Evolutionary conservation across 441 rosid genomes (phyloP), one percentile per base, ranked within the genome.

Genomic region (Populus tomentosa): DNA sequence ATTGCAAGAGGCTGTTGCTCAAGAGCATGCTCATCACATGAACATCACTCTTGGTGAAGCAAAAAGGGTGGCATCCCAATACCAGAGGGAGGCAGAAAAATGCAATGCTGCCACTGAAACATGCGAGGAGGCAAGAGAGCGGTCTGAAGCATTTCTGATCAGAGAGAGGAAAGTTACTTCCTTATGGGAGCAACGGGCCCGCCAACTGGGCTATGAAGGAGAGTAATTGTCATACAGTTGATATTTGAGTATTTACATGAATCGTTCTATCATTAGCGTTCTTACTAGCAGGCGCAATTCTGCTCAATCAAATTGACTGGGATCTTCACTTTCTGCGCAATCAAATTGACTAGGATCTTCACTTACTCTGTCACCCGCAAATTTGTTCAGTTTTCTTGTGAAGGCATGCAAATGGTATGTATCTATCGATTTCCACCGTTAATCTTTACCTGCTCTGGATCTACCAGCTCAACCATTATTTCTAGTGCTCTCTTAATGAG

Each of bases 71-170:
- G 99, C 98, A 72, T 89, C 90, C 73, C 99, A 90, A 86, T 97
- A 94, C 85, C 99, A 97, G 81, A 90, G 80, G 84, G 99, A 96
- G 82, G 99, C 99, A 46, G 99, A 97, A 79, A 97, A 94, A 75
- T 97, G 99, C 88, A 97, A 90, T 38, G 88, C 97, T 0, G 99
- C 98, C 24, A 96, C 96, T 5, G 98, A 96, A 83, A 94, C 90
- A 30, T 96, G 99, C 7, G 98, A 97, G 83, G 96, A 81, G 76
- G 97, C 97, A 67, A 87, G 99, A 79, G 99, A 97, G 78, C 89
- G 84, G 59, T 86, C 95, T 0, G 90, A 97, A 86, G 95, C 94
- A 8, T 81, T 91, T 77, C 74, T 92, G 84, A 88, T 84, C 74
- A 93, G 74, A 86, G 98, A 97, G 88, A 89, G 91, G 86, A 96